Evolutionary conservation across 768 basidiomycete genomes (phyloP).

Genomic region (Russula sp.): DNA sequence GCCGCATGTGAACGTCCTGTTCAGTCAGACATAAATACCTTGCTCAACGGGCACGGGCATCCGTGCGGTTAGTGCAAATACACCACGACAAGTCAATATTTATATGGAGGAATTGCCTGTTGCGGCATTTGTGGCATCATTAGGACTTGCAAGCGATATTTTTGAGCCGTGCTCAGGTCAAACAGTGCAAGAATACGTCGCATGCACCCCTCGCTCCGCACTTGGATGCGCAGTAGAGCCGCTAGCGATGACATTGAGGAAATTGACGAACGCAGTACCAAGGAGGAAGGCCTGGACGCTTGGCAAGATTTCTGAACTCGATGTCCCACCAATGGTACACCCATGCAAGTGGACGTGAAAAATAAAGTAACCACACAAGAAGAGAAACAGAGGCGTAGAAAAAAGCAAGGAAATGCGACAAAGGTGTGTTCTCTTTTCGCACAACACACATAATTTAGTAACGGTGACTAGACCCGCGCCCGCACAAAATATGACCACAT

Average conservation of each 20-base stretch:
- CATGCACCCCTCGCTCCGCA: conserved; percentile 35
- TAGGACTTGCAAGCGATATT: conserved; percentile 95
- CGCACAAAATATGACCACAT: conserved; percentile 96
- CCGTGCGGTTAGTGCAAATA: conserved; percentile 83
- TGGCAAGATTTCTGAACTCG: too few species aligned
- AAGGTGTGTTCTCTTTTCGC: background rate
- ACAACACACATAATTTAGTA: background rate
- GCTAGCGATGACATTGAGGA: background rate
- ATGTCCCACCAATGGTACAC: too few species aligned
- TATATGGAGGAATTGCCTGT: conserved; percentile 77
- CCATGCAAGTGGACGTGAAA: too few species aligned
- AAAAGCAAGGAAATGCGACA: background rate
- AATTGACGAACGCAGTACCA: background rate
- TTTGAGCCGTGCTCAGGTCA: conserved; percentile 55
- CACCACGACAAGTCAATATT: conserved; percentile 94
- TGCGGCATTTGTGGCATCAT: conserved; percentile 77
- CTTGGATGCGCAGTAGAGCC: conserved; percentile 22
- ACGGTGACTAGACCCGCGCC: conserved; percentile 31
- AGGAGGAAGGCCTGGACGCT: background rate
- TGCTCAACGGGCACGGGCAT: conserved; percentile 89
- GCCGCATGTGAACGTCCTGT: too few species aligned
- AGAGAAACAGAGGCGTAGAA: too few species aligned
- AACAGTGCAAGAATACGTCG: conserved; percentile 69
- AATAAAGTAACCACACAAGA: too few species aligned
- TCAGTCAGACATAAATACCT: too few species aligned